These are phyloP conservation scores for Pezizomycotina sp. DNA, from an alignment of 2,329 filamentous ascomycete species.

Conservation along the genomic window DNA sequence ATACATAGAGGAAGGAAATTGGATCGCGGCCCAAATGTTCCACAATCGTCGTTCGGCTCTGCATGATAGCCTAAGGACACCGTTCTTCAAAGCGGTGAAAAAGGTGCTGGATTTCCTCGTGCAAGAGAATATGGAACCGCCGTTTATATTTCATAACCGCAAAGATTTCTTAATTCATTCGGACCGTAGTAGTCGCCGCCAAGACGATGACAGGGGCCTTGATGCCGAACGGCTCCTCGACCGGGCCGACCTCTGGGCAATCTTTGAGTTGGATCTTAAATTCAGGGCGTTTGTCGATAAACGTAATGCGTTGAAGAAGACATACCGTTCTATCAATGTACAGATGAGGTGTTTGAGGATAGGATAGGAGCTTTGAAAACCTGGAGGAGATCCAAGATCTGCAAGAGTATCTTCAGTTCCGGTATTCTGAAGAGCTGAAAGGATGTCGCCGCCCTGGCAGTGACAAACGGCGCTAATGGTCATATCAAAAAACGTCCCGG, in stretches of 20 bases:
- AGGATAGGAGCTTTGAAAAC: conserved; percentile 62
- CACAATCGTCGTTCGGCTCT: conserved; percentile 56
- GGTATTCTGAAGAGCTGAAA: conserved; percentile 69
- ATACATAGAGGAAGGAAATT: conserved; percentile 62
- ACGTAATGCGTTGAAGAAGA: conserved; percentile 66
- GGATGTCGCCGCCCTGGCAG: conserved; percentile 48
- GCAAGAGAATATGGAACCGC: conserved; percentile 83
- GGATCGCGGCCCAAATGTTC: conserved; percentile 83
- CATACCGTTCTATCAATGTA: conserved; percentile 54
- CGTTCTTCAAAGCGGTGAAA: conserved; percentile 73
- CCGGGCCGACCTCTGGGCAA: conserved; percentile 87
- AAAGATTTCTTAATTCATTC: conserved; percentile 95
- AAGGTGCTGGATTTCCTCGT: conserved; percentile 94
- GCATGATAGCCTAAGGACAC: conserved; percentile 52
- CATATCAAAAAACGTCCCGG: conserved; percentile 57
- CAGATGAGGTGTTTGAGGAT: conserved; percentile 63
- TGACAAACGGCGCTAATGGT: conserved; percentile 36
- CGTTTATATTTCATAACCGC: conserved; percentile 94
- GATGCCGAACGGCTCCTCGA: conserved; percentile 80
- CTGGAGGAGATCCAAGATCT: conserved; percentile 95
- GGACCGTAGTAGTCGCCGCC: conserved; percentile 46
- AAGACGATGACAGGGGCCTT: conserved; percentile 41
- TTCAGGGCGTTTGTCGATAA: conserved; percentile 88
- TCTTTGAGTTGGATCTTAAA: conserved; percentile 87
- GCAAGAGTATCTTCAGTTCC: conserved; percentile 91